phyloP scores from a whole-genome alignment of 1,284 basidiomycete species.

The Apiotrichum mycotoxinovorans region DNA sequence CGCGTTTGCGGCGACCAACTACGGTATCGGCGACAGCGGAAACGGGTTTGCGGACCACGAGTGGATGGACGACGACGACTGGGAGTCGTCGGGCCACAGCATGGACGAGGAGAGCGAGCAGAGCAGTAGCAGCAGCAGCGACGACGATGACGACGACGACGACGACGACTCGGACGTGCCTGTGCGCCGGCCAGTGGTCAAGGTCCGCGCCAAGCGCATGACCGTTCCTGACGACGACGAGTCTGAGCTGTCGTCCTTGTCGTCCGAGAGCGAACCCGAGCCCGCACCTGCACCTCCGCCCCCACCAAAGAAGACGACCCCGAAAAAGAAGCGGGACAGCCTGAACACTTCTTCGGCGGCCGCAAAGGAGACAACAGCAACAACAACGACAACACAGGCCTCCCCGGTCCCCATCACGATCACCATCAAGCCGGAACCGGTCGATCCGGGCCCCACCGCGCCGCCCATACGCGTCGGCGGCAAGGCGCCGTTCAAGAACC shows the following conservation, averaged over 20 bases:
- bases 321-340: constrained; percentile 19
- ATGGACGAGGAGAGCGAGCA: constrained; percentile 21
- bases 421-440: constrained; percentile 5
- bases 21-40: constrained; percentile 33
- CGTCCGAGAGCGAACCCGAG: constrained; percentile 20
- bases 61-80: constrained; percentile 21
- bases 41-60: constrained; percentile 22
- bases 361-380: not conserved
- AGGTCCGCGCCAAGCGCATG: constrained; percentile 7
- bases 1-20: constrained; percentile 43
- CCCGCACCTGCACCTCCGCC: constrained; percentile 7
- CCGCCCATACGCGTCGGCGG: constrained; percentile 2
- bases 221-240: constrained; percentile 20
- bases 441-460: not conserved
- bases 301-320: constrained; percentile 13
- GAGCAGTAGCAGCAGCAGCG: constrained; percentile 13
- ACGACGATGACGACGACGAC: constrained; percentile 21
- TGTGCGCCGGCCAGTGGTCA: constrained; percentile 6
- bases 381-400: too few species aligned
- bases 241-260: constrained; percentile 31
- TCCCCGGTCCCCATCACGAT: not conserved
- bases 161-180: constrained; percentile 13
- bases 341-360: not conserved
- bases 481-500: constrained; percentile 10
- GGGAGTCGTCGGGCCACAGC: constrained; percentile 24